These are phyloP conservation scores for Alisma plantagoaquatica DNA, from an alignment of 106 monocot genomes.

Conservation along the genomic window DNA sequence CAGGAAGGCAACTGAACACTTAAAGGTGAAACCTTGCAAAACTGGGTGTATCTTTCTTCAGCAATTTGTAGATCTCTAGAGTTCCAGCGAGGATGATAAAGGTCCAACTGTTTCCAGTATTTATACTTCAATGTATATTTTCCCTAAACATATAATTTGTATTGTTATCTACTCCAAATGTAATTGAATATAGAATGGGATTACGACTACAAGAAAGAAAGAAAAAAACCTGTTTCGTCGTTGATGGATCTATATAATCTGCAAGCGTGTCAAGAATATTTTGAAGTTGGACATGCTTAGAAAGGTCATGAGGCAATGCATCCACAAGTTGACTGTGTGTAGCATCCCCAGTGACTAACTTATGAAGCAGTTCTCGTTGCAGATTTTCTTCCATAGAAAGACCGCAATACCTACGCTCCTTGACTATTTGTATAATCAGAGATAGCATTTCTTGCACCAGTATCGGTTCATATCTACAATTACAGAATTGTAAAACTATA, in stretches of 20 bases:
- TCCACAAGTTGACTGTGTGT: slow-evolving; percentile 86
- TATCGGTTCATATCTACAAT: slow-evolving; percentile 83
- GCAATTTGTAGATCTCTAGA: slow-evolving; percentile 79
- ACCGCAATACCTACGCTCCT: slow-evolving; percentile 84
- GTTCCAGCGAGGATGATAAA: slow-evolving; percentile 94
- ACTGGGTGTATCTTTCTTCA: slow-evolving; percentile 73
- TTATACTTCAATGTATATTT: slow-evolving; percentile 69
- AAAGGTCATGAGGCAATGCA: slow-evolving; percentile 70
- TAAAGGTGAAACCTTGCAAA: slow-evolving; percentile 65
- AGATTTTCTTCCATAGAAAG: slow-evolving; percentile 52
- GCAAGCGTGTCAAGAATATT: slow-evolving; percentile 63
- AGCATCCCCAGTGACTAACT: slow-evolving; percentile 65
- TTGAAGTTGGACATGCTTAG: slow-evolving; percentile 50
- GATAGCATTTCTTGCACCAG: slow-evolving; percentile 85
- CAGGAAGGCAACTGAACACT: slow-evolving; percentile 74
- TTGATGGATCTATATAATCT: slow-evolving; percentile 69
- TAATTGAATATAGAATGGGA: not conserved
- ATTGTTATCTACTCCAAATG: not conserved
- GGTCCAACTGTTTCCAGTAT: slow-evolving; percentile 84
- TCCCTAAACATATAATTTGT: slow-evolving; percentile 34
- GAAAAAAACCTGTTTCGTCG: slow-evolving; percentile 73
- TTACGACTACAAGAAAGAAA: not conserved
- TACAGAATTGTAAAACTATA: too few species aligned
- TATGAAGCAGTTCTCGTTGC: slow-evolving; percentile 66
- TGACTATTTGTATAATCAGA: slow-evolving; percentile 79